Evolutionary conservation across 2,329 filamentous ascomycete species (phyloP).

Genomic region (Colletotrichum zoysiae): DNA sequence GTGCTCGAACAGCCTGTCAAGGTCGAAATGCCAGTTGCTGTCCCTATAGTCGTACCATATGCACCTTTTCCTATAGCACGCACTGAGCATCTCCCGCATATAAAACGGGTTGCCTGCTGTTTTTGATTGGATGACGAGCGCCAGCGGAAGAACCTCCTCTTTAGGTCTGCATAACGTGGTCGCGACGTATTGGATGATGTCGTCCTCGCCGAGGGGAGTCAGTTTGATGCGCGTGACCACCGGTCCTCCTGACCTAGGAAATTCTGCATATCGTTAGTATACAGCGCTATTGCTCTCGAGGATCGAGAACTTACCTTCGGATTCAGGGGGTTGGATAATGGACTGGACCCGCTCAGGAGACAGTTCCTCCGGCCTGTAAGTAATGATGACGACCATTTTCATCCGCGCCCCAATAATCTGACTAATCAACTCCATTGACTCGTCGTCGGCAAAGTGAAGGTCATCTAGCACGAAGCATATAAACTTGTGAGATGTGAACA

Average conservation of each 20-base stretch:
- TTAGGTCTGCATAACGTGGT: conserved; percentile 80
- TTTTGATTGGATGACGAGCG: conserved; percentile 89
- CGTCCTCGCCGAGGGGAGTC: conserved; percentile 78
- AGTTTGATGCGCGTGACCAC: conserved; percentile 79
- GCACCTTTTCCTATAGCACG: conserved; percentile 86
- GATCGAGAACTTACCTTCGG: conserved; percentile 59
- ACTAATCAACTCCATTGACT: conserved; percentile 85
- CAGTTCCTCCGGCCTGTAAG: conserved; percentile 77
- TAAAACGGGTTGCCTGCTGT: conserved; percentile 92
- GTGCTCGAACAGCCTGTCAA: conserved; percentile 87
- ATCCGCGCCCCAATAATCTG: conserved; percentile 84
- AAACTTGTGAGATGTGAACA: conserved; percentile 85
- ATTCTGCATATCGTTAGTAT: conserved; percentile 53
- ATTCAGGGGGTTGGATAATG: conserved; percentile 66
- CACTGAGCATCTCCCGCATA: conserved; percentile 89
- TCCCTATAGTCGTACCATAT: conserved; percentile 92
- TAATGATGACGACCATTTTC: conserved; percentile 85
- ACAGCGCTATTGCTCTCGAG: conserved; percentile 19
- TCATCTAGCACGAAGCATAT: conserved; percentile 93
- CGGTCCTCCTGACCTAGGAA: conserved; percentile 61
- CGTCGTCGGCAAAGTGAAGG: conserved; percentile 89
- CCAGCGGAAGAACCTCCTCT: conserved; percentile 81
- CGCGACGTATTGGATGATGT: conserved; percentile 86
- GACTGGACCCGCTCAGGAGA: conserved; percentile 66
- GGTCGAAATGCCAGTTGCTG: conserved; percentile 84